Evolutionary conservation across 2,329 filamentous ascomycete genomes (phyloP).

Genomic region (Talaromyces sp.): DNA sequence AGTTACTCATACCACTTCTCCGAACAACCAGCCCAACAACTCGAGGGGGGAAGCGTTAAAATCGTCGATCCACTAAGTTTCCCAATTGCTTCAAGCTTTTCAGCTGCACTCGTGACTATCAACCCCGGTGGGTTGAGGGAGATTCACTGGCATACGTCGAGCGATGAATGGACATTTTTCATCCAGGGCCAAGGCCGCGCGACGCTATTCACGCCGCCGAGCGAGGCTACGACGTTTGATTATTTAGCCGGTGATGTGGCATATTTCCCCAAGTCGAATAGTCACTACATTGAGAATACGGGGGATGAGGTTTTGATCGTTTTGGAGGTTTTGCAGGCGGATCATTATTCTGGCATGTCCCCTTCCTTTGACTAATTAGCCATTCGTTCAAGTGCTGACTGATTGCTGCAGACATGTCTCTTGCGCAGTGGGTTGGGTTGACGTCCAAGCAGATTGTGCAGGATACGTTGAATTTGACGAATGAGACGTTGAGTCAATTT

Average conservation of each 20-base stretch:
- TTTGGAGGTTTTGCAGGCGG: slow-evolving; percentile 69
- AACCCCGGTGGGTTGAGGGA: slow-evolving; percentile 69
- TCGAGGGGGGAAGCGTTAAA: slow-evolving; percentile 66
- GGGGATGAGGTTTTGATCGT: slow-evolving; percentile 70
- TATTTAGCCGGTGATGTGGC: slow-evolving; percentile 72
- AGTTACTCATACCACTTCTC: slow-evolving; percentile 69
- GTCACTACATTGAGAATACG: slow-evolving; percentile 78
- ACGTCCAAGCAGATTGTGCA: slow-evolving; percentile 57
- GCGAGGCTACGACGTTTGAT: slow-evolving; percentile 70
- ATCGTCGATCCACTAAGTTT: slow-evolving; percentile 76
- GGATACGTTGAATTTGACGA: slow-evolving; percentile 51
- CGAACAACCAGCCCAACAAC: slow-evolving; percentile 63
- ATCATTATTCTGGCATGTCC: slow-evolving; percentile 54
- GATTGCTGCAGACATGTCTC: slow-evolving; percentile 41
- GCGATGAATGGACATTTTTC: slow-evolving; percentile 80
- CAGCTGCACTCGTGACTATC: slow-evolving; percentile 68
- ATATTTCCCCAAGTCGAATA: slow-evolving; percentile 73
- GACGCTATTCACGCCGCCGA: slow-evolving; percentile 69
- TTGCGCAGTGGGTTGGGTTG: slow-evolving; percentile 49
- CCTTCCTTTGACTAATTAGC: slow-evolving; percentile 25
- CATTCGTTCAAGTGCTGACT: background rate
- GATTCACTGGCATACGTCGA: slow-evolving; percentile 79
- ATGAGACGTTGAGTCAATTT: slow-evolving; percentile 38
- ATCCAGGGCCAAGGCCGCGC: slow-evolving; percentile 67
- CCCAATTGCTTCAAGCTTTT: slow-evolving; percentile 67